Conservation (phyloP, 441 rosid genomes). For the Erysimum pusillum region DNA sequence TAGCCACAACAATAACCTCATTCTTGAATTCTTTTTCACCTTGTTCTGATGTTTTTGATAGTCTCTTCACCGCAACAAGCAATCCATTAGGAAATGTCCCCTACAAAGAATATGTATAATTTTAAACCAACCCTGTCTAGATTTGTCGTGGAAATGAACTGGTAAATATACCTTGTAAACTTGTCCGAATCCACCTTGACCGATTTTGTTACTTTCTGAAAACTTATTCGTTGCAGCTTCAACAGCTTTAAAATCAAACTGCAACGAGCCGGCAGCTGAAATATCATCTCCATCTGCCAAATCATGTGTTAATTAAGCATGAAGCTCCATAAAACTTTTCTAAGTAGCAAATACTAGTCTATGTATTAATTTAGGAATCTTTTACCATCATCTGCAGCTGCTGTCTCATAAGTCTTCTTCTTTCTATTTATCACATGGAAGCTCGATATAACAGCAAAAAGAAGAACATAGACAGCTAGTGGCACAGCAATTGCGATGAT, state of each 20-base stretch:
- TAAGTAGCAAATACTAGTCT: background rate
- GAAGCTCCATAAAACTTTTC: background rate
- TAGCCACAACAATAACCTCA: slow-evolving; percentile 60
- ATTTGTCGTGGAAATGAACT: background rate
- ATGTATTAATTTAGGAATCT: background rate
- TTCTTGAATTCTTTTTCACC: slow-evolving; percentile 65
- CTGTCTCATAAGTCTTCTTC: slow-evolving; percentile 1
- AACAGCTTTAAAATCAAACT: slow-evolving; percentile 27
- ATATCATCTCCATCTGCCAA: slow-evolving; percentile 41
- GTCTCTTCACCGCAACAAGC: slow-evolving; percentile 61
- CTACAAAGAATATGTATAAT: slow-evolving; percentile 30
- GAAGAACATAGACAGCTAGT: slow-evolving; percentile 28
- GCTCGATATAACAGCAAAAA: slow-evolving; percentile 33
- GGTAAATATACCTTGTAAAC: slow-evolving; percentile 24
- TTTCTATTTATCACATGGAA: slow-evolving; percentile 26
- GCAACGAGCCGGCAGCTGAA: slow-evolving; percentile 34
- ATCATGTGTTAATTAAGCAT: background rate
- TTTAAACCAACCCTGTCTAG: background rate
- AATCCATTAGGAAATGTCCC: slow-evolving; percentile 52
- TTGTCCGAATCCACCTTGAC: slow-evolving; percentile 31
- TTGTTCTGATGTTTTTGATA: slow-evolving; percentile 53
- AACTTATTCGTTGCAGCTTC: slow-evolving; percentile 44
- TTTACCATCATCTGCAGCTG: slow-evolving; percentile 43
- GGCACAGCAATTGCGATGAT: slow-evolving; percentile 41
- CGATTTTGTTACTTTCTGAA: slow-evolving; percentile 43